phyloP scores from a whole-genome alignment of 441 rosid species.

The Breynia disticha region DNA sequence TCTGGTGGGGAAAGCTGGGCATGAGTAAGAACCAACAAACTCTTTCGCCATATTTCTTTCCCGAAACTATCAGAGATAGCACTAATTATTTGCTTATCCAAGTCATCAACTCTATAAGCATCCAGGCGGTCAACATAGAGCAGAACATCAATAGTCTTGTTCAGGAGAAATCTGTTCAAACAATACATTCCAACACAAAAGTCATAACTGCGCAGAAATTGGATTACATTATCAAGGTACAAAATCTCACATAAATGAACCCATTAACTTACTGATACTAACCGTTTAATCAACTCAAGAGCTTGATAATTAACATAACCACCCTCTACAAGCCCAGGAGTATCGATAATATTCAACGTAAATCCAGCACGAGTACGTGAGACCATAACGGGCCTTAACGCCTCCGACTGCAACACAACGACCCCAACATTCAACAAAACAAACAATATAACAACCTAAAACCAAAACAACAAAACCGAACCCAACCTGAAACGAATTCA shows the following conservation, averaged over 20 bases:
- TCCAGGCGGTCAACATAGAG: slow-evolving; percentile 88
- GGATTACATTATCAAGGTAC: too few species aligned
- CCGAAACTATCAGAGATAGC: slow-evolving; percentile 79
- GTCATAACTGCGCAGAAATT: not conserved
- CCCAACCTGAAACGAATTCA: slow-evolving; percentile 71
- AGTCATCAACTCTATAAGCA: slow-evolving; percentile 91
- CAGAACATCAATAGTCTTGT: slow-evolving; percentile 72
- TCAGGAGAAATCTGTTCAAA: slow-evolving; percentile 66
- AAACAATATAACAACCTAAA: not conserved
- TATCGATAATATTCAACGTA: slow-evolving; percentile 71
- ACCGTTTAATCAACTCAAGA: slow-evolving; percentile 84
- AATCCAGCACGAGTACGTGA: slow-evolving; percentile 80
- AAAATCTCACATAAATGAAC: not conserved
- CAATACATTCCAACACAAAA: not conserved
- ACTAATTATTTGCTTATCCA: slow-evolving; percentile 69
- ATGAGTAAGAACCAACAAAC: slow-evolving; percentile 81
- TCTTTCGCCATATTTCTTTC: slow-evolving; percentile 68
- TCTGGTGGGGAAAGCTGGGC: slow-evolving; percentile 89
- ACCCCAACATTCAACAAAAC: not conserved
- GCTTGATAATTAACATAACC: slow-evolving; percentile 92
- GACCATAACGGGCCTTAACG: slow-evolving; percentile 72
- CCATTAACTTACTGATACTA: slow-evolving; percentile 2
- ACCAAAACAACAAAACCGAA: not conserved
- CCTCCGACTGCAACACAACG: slow-evolving; percentile 52
- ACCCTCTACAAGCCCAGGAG: slow-evolving; percentile 94